phyloP scores from a whole-genome alignment of 768 basidiomycete species.

The Boletus vinaceobasis region DNA sequence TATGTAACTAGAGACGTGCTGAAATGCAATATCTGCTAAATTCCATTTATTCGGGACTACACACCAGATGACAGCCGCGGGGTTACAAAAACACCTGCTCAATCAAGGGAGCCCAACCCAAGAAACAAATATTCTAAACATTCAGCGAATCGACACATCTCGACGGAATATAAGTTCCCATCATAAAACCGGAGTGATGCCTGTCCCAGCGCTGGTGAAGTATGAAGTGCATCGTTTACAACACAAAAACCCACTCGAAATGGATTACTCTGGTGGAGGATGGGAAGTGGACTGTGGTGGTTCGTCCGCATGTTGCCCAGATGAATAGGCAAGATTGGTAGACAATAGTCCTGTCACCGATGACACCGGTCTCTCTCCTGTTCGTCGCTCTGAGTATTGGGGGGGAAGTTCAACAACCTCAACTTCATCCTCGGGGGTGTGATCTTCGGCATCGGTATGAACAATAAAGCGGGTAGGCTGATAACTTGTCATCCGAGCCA shows the following conservation, averaged over 20 bases:
- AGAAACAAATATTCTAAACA: slow-evolving; percentile 6
- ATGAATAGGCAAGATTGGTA: slow-evolving; percentile 10
- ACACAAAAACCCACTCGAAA: neutral
- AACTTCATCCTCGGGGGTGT: slow-evolving; percentile 39
- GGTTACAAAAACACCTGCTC: neutral
- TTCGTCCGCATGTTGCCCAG: slow-evolving; percentile 7
- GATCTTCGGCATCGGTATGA: slow-evolving; percentile 69
- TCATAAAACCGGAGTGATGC: neutral
- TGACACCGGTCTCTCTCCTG: slow-evolving; percentile 17
- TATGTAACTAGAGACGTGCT: slow-evolving; percentile 8
- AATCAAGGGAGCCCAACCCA: neutral
- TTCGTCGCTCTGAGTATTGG: slow-evolving; percentile 57
- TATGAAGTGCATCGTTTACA: neutral
- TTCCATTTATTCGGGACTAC: neutral
- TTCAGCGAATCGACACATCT: neutral
- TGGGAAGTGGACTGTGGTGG: neutral
- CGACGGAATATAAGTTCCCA: neutral
- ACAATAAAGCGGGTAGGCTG: slow-evolving; percentile 54
- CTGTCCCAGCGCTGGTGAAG: neutral
- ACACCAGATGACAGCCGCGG: neutral
- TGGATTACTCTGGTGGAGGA: slow-evolving; percentile 11
- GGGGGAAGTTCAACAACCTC: slow-evolving; percentile 75
- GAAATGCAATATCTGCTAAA: slow-evolving; percentile 4
- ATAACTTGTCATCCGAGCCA: slow-evolving; percentile 45
- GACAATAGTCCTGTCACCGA: slow-evolving; percentile 4